Percentiles rank a stretch among this genome's conserved stretches.
phyloP scores from a whole-genome alignment of 2,329 filamentous ascomycete genomes.

The Colletotrichum lentis region DNA sequence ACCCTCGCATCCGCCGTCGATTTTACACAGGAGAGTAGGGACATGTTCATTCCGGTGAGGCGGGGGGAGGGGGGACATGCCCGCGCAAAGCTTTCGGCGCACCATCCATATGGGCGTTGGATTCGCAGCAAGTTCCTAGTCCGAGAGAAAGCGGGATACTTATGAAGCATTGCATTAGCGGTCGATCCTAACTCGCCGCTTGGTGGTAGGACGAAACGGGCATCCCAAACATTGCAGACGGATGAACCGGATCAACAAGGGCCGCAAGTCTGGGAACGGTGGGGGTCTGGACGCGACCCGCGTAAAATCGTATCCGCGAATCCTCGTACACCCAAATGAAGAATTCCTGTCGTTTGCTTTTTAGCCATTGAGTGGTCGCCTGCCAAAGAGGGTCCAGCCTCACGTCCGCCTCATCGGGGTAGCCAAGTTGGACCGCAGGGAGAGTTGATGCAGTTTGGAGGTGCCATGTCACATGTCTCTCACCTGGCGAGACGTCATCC shows the following conservation, averaged over 20 bases:
- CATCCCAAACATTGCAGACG: conserved; percentile 14
- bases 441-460: conserved; percentile 22
- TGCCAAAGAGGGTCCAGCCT: conserved; percentile 9
- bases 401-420: conserved; percentile 17
- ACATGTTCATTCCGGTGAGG: not conserved
- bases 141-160: too few relatives aligned
- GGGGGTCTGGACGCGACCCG: conserved; percentile 17
- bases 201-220: not conserved
- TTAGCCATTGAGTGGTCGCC: conserved; percentile 10
- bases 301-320: conserved; percentile 24
- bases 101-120: not conserved
- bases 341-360: not conserved
- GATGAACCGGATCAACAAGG: conserved; percentile 20
- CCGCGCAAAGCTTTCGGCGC: too few relatives aligned
- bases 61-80: not conserved
- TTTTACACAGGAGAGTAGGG: not conserved
- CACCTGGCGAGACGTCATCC: conserved; percentile 18
- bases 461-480: conserved; percentile 17
- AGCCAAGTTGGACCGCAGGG: conserved; percentile 8
- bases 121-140: not conserved
- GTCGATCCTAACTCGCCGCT: not conserved
- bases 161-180: not conserved
- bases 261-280: conserved; percentile 12
- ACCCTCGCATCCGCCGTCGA: not conserved
- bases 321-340: not conserved